A percentile compares a stretch with the other conserved stretches of the same genome.
These are phyloP conservation scores for Neoboletus brunneissimus DNA, from an alignment of 768 basidiomycete species.

Conservation along the genomic window DNA sequence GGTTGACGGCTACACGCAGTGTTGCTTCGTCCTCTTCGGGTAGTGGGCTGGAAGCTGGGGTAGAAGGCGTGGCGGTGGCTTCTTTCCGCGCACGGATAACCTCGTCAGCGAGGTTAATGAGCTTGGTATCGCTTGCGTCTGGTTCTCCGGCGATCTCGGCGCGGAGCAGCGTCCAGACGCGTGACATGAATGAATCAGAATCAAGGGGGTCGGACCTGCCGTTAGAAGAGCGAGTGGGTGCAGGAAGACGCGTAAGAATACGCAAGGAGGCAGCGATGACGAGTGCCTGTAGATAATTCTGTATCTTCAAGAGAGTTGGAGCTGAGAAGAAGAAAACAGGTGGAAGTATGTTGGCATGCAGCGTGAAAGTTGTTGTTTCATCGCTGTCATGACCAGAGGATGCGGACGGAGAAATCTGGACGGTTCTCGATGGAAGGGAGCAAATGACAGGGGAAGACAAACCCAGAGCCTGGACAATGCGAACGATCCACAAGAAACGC, in stretches of 20 bases:
- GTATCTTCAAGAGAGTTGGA: constrained; percentile 53
- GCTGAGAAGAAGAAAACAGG: constrained; percentile 63
- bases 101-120: constrained; percentile 72
- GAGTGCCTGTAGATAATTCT: constrained; percentile 71
- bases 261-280: constrained; percentile 61
- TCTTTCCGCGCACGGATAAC: constrained; percentile 53
- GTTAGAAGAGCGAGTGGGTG: constrained; percentile 6
- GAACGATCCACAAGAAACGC: constrained; percentile 43
- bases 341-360: constrained; percentile 48
- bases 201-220: constrained; percentile 8
- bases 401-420: constrained; percentile 5
- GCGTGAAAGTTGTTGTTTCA: neutral
- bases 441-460: constrained; percentile 40
- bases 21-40: constrained; percentile 45
- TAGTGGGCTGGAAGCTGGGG: constrained; percentile 2
- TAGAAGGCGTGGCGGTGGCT: neutral
- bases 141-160: constrained; percentile 46
- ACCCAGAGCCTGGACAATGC: constrained; percentile 45
- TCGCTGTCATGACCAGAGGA: neutral
- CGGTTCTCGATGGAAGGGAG: constrained; percentile 28
- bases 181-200: constrained; percentile 46
- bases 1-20: constrained; percentile 59
- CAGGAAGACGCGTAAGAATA: constrained; percentile 48
- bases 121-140: constrained; percentile 44
- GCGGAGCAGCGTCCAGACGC: constrained; percentile 64